These are phyloP conservation scores for Ophiostoma triangulosporum DNA, from an alignment of 2,329 filamentous ascomycete genomes.

Conservation along the genomic window DNA sequence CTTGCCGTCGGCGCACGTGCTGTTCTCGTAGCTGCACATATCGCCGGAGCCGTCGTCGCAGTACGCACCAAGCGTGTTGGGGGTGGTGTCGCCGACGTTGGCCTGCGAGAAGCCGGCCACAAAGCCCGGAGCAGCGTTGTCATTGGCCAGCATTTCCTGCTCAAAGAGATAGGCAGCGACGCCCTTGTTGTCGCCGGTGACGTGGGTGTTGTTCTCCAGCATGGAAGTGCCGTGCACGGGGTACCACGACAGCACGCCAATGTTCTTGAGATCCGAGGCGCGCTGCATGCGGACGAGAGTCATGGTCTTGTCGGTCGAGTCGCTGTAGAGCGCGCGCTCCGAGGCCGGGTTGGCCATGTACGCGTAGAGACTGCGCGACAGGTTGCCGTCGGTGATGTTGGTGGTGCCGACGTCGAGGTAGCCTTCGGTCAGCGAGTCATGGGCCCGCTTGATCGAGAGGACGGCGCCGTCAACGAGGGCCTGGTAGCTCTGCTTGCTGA, in stretches of 20 bases:
- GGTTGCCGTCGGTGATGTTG: slow-evolving; percentile 61
- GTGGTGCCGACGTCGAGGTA: slow-evolving; percentile 57
- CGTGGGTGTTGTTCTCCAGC: slow-evolving; percentile 77
- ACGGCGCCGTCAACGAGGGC: slow-evolving; percentile 81
- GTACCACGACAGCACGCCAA: slow-evolving; percentile 81
- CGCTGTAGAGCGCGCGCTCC: slow-evolving; percentile 56
- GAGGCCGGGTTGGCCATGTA: slow-evolving; percentile 73
- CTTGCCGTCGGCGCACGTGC: slow-evolving; percentile 62
- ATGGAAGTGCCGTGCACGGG: slow-evolving; percentile 86
- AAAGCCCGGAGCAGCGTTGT: slow-evolving; percentile 41
- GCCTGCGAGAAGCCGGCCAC: slow-evolving; percentile 86
- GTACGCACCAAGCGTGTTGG: slow-evolving; percentile 71
- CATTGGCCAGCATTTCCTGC: slow-evolving; percentile 42
- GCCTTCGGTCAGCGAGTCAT: slow-evolving; percentile 53
- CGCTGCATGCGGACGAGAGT: slow-evolving; percentile 69
- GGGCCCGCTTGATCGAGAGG: slow-evolving; percentile 68
- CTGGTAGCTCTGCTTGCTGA: slow-evolving; percentile 72
- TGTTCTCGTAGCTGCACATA: slow-evolving; percentile 64
- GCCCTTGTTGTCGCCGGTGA: slow-evolving; percentile 87
- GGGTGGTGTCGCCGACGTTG: slow-evolving; percentile 79
- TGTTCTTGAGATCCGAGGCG: slow-evolving; percentile 58
- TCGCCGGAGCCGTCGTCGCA: slow-evolving; percentile 72
- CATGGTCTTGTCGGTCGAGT: slow-evolving; percentile 51
- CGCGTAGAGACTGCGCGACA: slow-evolving; percentile 78
- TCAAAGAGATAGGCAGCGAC: slow-evolving; percentile 78